Conservation (phyloP, 2,329 filamentous ascomycete species). For the Aureobasidium zeae region DNA sequence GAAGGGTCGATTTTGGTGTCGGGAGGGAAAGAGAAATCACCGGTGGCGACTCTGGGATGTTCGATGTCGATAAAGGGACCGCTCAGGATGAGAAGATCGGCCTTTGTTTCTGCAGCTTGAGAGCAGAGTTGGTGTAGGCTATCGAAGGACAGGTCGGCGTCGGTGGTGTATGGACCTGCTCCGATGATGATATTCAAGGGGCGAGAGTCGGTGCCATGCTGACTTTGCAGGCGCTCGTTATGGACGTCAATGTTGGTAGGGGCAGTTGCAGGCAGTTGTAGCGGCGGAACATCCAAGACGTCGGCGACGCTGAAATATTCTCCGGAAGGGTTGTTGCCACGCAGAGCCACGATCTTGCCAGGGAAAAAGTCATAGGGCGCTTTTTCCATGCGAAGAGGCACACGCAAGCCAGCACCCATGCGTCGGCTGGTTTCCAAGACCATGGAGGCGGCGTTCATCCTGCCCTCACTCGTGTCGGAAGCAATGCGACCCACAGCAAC, state of each 20-base stretch:
- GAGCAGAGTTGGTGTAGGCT: slow-evolving; percentile 73
- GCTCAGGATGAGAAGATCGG: slow-evolving; percentile 68
- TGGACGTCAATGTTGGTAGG: slow-evolving; percentile 56
- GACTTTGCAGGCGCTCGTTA: slow-evolving; percentile 56
- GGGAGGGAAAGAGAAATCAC: slow-evolving; percentile 36
- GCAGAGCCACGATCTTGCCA: slow-evolving; percentile 82
- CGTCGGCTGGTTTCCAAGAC: slow-evolving; percentile 81
- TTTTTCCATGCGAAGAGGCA: slow-evolving; percentile 67
- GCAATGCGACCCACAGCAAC: slow-evolving; percentile 87
- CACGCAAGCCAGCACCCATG: slow-evolving; percentile 70
- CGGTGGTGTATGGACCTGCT: slow-evolving; percentile 82
- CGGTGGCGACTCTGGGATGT: slow-evolving; percentile 69
- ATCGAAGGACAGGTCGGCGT: slow-evolving; percentile 86
- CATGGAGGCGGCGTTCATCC: slow-evolving; percentile 73
- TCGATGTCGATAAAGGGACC: slow-evolving; percentile 90
- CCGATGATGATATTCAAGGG: slow-evolving; percentile 71
- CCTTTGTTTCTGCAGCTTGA: slow-evolving; percentile 62
- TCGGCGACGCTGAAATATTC: slow-evolving; percentile 73
- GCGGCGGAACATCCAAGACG: slow-evolving; percentile 62
- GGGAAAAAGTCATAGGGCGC: slow-evolving; percentile 81
- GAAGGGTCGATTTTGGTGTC: slow-evolving; percentile 47
- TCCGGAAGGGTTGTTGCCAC: slow-evolving; percentile 79
- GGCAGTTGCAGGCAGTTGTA: slow-evolving; percentile 64
- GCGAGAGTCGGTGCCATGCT: slow-evolving; percentile 47
- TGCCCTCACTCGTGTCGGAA: slow-evolving; percentile 77